These are phyloP conservation scores for Mortierella hygrophila DNA, from an alignment of 192 early-diverging fungal genomes.

Conservation along the genomic window DNA sequence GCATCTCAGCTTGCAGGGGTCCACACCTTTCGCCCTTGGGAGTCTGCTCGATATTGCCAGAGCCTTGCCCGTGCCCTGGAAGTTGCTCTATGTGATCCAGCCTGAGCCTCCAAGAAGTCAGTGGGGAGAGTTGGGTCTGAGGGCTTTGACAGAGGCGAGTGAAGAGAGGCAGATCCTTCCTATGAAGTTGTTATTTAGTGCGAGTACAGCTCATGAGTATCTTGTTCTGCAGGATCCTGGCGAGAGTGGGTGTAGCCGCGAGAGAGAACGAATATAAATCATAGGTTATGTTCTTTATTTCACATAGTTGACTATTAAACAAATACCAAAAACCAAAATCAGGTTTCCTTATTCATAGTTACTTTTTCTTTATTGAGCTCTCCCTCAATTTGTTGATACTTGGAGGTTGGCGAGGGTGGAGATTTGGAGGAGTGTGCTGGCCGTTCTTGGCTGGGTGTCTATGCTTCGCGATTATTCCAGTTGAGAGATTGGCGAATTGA, in stretches of 20 bases:
- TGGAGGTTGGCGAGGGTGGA: neutral
- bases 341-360: too few relatives aligned
- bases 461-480: neutral
- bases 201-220: too few relatives aligned
- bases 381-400: neutral
- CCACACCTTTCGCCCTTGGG: neutral
- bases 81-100: neutral
- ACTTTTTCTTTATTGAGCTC: neutral
- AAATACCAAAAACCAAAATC: too few relatives aligned
- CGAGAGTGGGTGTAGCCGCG: too few relatives aligned
- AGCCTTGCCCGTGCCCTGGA: neutral
- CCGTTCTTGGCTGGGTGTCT: slow-evolving; percentile 8
- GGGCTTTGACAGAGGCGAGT: too few relatives aligned
- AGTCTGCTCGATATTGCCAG: neutral
- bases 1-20: neutral
- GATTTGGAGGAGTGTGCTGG: neutral
- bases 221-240: too few relatives aligned
- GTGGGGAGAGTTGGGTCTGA: neutral
- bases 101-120: neutral
- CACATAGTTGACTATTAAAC: too few relatives aligned
- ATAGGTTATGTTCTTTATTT: too few relatives aligned
- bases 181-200: too few relatives aligned
- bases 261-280: too few relatives aligned
- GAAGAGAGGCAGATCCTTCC: too few relatives aligned
- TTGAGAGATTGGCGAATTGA: neutral